A percentile compares a stretch with the other conserved stretches of the same genome.
These are phyloP conservation scores for Lentinula sp. DNA, from an alignment of 768 basidiomycete species.

Conservation along the genomic window DNA sequence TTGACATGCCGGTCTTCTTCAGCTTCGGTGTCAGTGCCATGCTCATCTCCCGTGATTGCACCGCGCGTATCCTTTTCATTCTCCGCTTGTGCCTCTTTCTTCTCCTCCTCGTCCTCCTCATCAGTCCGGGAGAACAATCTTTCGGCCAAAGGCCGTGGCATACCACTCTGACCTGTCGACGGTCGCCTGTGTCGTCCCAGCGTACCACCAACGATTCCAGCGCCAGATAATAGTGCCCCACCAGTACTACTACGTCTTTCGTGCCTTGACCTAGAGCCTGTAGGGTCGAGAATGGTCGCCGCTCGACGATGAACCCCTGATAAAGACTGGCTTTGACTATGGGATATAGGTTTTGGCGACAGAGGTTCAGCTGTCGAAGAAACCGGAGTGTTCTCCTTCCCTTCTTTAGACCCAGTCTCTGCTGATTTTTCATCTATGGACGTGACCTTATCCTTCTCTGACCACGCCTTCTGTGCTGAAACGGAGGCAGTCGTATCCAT, in stretches of 20 bases:
- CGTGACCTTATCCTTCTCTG: constrained; percentile 21
- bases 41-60: constrained; percentile 26
- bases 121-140: constrained; percentile 45
- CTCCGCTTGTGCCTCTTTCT: constrained; percentile 24
- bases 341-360: constrained; percentile 20
- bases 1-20: constrained; percentile 77
- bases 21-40: constrained; percentile 41
- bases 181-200: constrained; percentile 67
- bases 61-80: constrained; percentile 20
- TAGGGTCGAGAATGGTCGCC: constrained; percentile 71
- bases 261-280: constrained; percentile 49
- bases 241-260: constrained; percentile 76
- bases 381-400: constrained; percentile 20
- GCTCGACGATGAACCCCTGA: constrained; percentile 64
- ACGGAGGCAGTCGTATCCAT: constrained; percentile 6
- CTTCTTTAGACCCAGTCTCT: constrained; percentile 12
- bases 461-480: constrained; percentile 22
- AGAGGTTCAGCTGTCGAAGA: constrained; percentile 13
- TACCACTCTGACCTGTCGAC: constrained; percentile 55
- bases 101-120: constrained; percentile 38
- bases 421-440: constrained; percentile 14
- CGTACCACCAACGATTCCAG: constrained; percentile 40
- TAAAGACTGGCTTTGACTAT: constrained; percentile 29
- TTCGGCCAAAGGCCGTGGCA: constrained; percentile 31
- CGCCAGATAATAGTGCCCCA: constrained; percentile 39